Evolutionary conservation across 176 grass and related monocot species (phyloP).

Genomic region (Rhynchospora breviuscula): DNA sequence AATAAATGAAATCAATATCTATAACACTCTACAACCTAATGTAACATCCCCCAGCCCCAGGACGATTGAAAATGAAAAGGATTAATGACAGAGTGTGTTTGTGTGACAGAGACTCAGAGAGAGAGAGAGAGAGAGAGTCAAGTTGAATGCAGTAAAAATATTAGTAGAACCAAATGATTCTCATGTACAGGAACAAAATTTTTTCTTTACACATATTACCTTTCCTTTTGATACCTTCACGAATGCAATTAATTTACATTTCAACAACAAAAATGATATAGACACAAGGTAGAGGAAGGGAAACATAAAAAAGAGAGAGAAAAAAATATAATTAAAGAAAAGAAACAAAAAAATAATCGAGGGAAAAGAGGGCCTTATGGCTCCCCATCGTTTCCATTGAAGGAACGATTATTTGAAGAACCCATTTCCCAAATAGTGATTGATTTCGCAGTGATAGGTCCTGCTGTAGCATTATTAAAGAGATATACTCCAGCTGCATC

Average conservation of each 20-base stretch:
- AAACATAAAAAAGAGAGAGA: neutral
- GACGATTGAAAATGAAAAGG: neutral
- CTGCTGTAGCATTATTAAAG: conserved; percentile 85
- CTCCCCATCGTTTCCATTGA: conserved; percentile 15
- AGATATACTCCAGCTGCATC: conserved; percentile 56
- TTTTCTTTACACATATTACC: conserved; percentile 8
- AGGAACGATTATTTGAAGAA: conserved; percentile 57
- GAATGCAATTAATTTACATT: conserved; percentile 7
- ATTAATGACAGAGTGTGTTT: too few species aligned
- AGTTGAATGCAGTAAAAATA: neutral
- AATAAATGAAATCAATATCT: too few species aligned
- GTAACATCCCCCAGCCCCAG: neutral
- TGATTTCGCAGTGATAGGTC: conserved; percentile 36
- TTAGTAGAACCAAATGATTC: neutral
- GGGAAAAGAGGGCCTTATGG: neutral
- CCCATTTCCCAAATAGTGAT: conserved; percentile 69
- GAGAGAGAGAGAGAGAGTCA: neutral
- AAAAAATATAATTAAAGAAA: neutral
- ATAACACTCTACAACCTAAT: too few species aligned
- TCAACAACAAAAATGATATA: conserved; percentile 4
- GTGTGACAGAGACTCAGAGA: neutral
- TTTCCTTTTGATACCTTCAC: conserved; percentile 1
- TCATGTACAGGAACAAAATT: conserved; percentile 18
- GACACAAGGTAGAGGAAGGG: neutral
- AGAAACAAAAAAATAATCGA: conserved; percentile 9